Evolutionary conservation across 306 rosid species (phyloP).

Genomic region (Vicia villosa): DNA sequence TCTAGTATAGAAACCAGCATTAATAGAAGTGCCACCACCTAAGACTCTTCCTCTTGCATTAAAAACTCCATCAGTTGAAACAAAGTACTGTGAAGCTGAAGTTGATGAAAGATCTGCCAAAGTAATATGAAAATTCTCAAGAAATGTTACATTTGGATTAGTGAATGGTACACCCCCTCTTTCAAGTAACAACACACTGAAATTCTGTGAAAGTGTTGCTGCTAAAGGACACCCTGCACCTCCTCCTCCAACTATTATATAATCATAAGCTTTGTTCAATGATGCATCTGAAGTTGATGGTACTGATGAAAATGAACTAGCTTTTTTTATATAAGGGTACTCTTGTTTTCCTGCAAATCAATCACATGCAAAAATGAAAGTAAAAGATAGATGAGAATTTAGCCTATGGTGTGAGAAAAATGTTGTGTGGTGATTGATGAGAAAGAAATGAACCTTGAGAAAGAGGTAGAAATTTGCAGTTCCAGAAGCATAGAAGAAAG

Average conservation of each 20-base stretch:
- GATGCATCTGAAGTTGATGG: conserved; percentile 56
- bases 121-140: conserved; percentile 71
- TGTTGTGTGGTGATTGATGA: background rate
- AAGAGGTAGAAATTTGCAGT: conserved; percentile 40
- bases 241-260: conserved; percentile 92
- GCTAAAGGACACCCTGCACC: conserved; percentile 96
- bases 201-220: conserved; percentile 78
- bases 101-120: conserved; percentile 72
- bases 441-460: conserved; percentile 55
- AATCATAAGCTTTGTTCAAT: conserved; percentile 54
- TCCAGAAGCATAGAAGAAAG: conserved; percentile 44
- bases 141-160: conserved; percentile 71
- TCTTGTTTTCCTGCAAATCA: conserved; percentile 35
- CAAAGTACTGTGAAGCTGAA: conserved; percentile 79
- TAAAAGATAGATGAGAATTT: conserved; percentile 22
- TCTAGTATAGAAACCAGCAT: conserved; percentile 97
- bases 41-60: conserved; percentile 80
- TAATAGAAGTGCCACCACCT: conserved; percentile 82
- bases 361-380: conserved; percentile 21
- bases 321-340: conserved; percentile 73
- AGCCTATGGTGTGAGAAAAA: background rate
- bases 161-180: conserved; percentile 88
- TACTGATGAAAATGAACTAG: conserved; percentile 75
- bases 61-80: conserved; percentile 83
- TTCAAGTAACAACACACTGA: conserved; percentile 72